Evolutionary conservation across 2,329 filamentous ascomycete species (phyloP).

Genomic region (Fusarium napiforme): DNA sequence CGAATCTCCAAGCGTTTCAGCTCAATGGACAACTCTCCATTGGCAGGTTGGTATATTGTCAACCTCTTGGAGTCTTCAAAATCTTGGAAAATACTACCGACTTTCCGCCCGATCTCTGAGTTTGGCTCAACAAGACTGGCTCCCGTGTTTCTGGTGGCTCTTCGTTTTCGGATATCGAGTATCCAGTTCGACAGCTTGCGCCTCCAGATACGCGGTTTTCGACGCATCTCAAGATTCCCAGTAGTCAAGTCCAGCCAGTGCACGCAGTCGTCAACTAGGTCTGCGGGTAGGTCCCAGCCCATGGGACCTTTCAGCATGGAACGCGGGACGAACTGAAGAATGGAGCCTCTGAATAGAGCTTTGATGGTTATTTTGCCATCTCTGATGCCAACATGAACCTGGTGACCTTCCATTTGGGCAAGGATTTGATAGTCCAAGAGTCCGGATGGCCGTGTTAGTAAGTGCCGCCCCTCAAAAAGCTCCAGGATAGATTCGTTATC

Average conservation of each 20-base stretch:
- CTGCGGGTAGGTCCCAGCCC: constrained; percentile 60
- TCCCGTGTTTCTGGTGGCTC: constrained; percentile 24
- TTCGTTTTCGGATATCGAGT: constrained; percentile 43
- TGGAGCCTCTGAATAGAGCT: constrained; percentile 39
- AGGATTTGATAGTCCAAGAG: constrained; percentile 62
- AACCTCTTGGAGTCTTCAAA: constrained; percentile 47
- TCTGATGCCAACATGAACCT: constrained; percentile 66
- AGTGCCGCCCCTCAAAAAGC: constrained; percentile 64
- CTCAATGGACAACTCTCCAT: constrained; percentile 55
- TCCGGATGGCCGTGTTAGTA: constrained; percentile 63
- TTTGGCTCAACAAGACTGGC: constrained; percentile 60
- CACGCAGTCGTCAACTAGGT: constrained; percentile 62
- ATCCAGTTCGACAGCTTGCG: constrained; percentile 47
- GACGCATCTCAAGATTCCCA: constrained; percentile 61
- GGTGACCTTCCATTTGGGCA: constrained; percentile 35
- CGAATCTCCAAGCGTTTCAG: constrained; percentile 63
- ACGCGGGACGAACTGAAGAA: constrained; percentile 51
- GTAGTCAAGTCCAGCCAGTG: constrained; percentile 68
- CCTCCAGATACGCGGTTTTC: constrained; percentile 49
- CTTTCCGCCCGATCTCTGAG: constrained; percentile 40
- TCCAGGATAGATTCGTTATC: constrained; percentile 55
- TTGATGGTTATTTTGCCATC: constrained; percentile 55
- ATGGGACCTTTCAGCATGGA: constrained; percentile 41
- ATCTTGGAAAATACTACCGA: constrained; percentile 58
- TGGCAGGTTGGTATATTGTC: constrained; percentile 52